phyloP scores from a whole-genome alignment of 495 filamentous ascomycete species.

The Podospora pseudoanserina region DNA sequence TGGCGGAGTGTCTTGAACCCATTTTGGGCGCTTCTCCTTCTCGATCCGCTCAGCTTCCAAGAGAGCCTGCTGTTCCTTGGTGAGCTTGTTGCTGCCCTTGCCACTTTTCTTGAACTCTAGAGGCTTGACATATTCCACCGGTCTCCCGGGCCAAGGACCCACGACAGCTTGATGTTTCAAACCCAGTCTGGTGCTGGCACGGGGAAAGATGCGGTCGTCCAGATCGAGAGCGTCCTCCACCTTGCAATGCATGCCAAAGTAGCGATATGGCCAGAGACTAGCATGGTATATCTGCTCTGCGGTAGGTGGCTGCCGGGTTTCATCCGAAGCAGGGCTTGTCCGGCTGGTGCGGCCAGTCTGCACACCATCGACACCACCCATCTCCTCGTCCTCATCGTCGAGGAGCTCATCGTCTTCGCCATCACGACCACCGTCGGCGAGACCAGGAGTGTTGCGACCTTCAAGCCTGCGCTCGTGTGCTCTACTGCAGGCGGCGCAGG shows the following conservation, averaged over 20 bases:
- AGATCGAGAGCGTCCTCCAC: conserved; percentile 96
- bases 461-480: conserved; percentile 91
- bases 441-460: conserved; percentile 76
- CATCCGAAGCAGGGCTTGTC: conserved; percentile 55
- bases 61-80: conserved; percentile 74
- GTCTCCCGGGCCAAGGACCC: conserved; percentile 73
- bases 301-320: conserved; percentile 66
- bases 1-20: conserved; percentile 84
- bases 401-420: conserved; percentile 38
- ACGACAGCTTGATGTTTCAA: conserved; percentile 90
- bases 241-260: conserved; percentile 91
- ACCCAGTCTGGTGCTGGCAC: conserved; percentile 88
- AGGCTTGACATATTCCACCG: conserved; percentile 86
- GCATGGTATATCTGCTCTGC: conserved; percentile 88
- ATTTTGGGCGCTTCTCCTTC: conserved; percentile 78
- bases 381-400: conserved; percentile 77
- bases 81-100: conserved; percentile 63
- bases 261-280: conserved; percentile 93
- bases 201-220: conserved; percentile 95
- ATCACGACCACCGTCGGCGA: conserved; percentile 36
- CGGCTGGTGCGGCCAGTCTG: conserved; percentile 57
- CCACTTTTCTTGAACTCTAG: conserved; percentile 71
- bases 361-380: conserved; percentile 72
- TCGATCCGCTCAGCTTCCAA: conserved; percentile 75
- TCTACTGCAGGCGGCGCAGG: conserved; percentile 91